A percentile compares a stretch with the other conserved stretches of the same genome.
phyloP scores from a whole-genome alignment of 768 basidiomycete species.

The Ramaria sp. region DNA sequence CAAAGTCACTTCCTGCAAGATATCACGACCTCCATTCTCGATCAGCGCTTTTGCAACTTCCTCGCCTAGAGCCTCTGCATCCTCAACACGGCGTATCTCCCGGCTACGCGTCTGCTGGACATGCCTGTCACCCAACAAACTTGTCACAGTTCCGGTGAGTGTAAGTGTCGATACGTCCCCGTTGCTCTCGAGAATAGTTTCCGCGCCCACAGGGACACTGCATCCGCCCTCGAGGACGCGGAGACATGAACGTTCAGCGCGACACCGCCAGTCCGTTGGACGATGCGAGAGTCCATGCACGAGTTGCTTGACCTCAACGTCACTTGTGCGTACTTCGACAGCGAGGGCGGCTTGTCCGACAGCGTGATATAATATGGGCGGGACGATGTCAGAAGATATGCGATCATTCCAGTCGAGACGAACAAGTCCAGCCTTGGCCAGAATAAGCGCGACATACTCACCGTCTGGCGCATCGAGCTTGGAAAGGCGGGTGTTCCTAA shows the following conservation, averaged over 20 bases:
- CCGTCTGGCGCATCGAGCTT: constrained; percentile 83
- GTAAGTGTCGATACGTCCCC: constrained; percentile 31
- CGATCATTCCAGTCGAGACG: constrained; percentile 69
- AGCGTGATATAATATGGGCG: constrained; percentile 75
- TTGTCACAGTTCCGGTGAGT: constrained; percentile 77
- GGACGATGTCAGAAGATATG: constrained; percentile 58
- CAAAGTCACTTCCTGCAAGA: constrained; percentile 74
- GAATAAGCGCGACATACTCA: constrained; percentile 78
- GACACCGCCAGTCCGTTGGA: constrained; percentile 64
- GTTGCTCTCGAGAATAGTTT: constrained; percentile 30
- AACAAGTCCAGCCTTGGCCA: constrained; percentile 86
- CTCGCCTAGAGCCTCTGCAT: constrained; percentile 62
- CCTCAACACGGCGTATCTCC: constrained; percentile 37
- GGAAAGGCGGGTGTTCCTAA: constrained; percentile 76
- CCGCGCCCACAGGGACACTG: constrained; percentile 89
- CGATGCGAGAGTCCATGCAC: constrained; percentile 65
- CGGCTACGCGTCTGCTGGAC: constrained; percentile 54
- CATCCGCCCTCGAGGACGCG: constrained; percentile 94
- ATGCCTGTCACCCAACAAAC: constrained; percentile 61
- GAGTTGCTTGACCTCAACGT: constrained; percentile 47
- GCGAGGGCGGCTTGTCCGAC: constrained; percentile 93
- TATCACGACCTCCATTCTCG: constrained; percentile 59
- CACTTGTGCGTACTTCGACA: constrained; percentile 70
- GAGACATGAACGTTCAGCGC: constrained; percentile 81
- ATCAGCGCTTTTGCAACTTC: constrained; percentile 55